Evolutionary conservation across 345 rosid species (phyloP).

Genomic region (Camelina laxa): DNA sequence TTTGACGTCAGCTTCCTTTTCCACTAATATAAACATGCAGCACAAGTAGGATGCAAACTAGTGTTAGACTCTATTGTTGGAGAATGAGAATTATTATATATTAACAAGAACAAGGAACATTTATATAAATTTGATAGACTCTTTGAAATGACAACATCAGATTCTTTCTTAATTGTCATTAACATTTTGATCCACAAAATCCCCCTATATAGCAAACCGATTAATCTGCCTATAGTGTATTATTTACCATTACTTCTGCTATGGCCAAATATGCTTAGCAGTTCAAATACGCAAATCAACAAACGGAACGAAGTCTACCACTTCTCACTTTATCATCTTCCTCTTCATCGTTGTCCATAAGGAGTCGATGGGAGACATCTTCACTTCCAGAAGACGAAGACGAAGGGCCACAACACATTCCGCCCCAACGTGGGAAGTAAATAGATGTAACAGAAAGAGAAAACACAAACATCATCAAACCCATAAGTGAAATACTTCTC

Average conservation of each 20-base stretch:
- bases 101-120: too few relatives aligned
- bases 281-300: conserved; percentile 9
- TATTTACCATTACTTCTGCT: not conserved
- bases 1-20: not conserved
- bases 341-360: conserved; percentile 34
- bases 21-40: not conserved
- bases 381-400: not conserved
- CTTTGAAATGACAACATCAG: not conserved
- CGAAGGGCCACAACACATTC: conserved; percentile 65
- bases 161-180: not conserved
- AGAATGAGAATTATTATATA: too few relatives aligned
- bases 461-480: conserved; percentile 62
- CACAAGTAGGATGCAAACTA: not conserved
- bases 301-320: conserved; percentile 25
- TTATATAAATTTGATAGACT: not conserved
- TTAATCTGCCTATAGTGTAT: too few relatives aligned
- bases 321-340: not conserved
- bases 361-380: conserved; percentile 34
- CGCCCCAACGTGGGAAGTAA: conserved; percentile 67
- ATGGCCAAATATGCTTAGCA: not conserved
- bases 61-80: not conserved
- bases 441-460: conserved; percentile 58
- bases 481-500: conserved; percentile 87
- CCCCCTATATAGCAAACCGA: too few relatives aligned
- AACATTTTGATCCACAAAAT: not conserved